Evolutionary conservation across 2,329 filamentous ascomycete species (phyloP).

Genomic region (Apiospora kogelbergensis): DNA sequence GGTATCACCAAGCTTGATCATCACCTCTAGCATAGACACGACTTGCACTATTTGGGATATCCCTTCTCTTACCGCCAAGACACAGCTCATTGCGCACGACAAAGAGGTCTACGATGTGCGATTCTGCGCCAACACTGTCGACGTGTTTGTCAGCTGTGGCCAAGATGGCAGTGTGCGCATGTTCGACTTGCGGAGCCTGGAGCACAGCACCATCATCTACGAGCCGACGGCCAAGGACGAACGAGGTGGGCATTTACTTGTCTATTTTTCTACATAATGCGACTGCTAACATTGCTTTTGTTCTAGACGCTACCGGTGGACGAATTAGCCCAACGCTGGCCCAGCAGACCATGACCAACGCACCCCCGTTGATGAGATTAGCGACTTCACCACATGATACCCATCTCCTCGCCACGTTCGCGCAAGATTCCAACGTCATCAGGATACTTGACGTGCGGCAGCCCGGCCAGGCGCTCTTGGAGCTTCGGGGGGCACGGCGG

Average conservation of each 20-base stretch:
- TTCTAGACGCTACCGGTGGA: conserved; percentile 54
- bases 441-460: conserved; percentile 95
- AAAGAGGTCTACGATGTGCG: conserved; percentile 98
- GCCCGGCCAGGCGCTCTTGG: conserved; percentile 90
- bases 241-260: conserved; percentile 47
- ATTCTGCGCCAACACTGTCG: conserved; percentile 97
- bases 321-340: conserved; percentile 73
- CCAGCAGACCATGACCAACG: conserved; percentile 74
- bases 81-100: conserved; percentile 96
- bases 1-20: conserved; percentile 93
- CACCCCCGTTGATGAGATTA: conserved; percentile 75
- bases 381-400: conserved; percentile 94
- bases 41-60: conserved; percentile 99
- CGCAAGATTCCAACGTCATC: conserved; percentile 87
- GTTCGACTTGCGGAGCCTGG: conserved; percentile 94
- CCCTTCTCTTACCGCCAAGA: conserved; percentile 94
- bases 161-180: conserved; percentile 97
- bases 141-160: conserved; percentile 96
- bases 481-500: conserved; percentile 89
- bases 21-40: conserved; percentile 97
- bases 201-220: conserved; percentile 99
- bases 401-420: conserved; percentile 95
- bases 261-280: not conserved
- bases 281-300: not conserved
- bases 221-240: conserved; percentile 89